phyloP scores from a whole-genome alignment of 768 basidiomycete species.

The Filobasidium floriforme region DNA sequence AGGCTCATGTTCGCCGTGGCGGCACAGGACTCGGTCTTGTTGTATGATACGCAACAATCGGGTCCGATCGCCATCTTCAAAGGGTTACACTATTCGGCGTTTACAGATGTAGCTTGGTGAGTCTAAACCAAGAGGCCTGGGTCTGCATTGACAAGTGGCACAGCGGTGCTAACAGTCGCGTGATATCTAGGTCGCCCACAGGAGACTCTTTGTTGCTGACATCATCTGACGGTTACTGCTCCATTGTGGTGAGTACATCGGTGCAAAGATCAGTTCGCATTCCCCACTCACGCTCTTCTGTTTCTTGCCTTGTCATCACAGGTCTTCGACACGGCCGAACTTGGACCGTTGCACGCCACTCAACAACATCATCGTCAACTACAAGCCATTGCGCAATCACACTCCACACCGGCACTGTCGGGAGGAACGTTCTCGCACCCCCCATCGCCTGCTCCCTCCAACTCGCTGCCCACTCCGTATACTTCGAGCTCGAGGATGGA shows the following conservation, averaged over 20 bases:
- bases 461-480: slow-evolving; percentile 33
- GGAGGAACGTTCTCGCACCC: slow-evolving; percentile 21
- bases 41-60: slow-evolving; percentile 95
- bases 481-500: slow-evolving; percentile 33
- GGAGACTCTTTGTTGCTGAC: slow-evolving; percentile 86
- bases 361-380: slow-evolving; percentile 87
- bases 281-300: background rate
- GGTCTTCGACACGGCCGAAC: slow-evolving; percentile 68
- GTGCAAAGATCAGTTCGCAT: no score
- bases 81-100: slow-evolving; percentile 93
- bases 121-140: slow-evolving; percentile 42
- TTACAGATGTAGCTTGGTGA: slow-evolving; percentile 92
- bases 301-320: background rate
- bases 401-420: slow-evolving; percentile 46
- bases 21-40: slow-evolving; percentile 87
- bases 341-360: slow-evolving; percentile 74
- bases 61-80: slow-evolving; percentile 83
- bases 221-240: slow-evolving; percentile 94
- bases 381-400: slow-evolving; percentile 78
- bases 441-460: slow-evolving; percentile 28
- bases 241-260: slow-evolving; percentile 57
- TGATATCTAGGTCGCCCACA: slow-evolving; percentile 72
- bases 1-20: slow-evolving; percentile 91
- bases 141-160: background rate
- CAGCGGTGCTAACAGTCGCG: background rate